phyloP scores from a whole-genome alignment of 169 alveolate species.

The Plasmodium blacklocki region DNA sequence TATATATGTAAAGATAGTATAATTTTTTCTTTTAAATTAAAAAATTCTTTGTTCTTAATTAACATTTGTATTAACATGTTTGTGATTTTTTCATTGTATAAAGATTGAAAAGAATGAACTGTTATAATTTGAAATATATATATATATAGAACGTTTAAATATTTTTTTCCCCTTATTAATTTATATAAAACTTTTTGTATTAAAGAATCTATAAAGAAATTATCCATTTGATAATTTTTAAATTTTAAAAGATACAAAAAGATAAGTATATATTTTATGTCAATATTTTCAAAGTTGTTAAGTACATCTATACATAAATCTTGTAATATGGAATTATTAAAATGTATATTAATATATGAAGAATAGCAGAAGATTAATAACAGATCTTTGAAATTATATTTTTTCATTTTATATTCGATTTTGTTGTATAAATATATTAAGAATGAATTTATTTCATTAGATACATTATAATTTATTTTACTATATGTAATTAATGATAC shows the following conservation, averaged over 20 bases:
- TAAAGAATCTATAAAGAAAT: conserved; percentile 28
- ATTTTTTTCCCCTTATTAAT: conserved; percentile 1
- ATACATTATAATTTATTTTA: conserved; percentile 3
- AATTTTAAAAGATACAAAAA: conserved; percentile 53
- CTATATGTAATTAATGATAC: conserved; percentile 15
- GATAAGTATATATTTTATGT: conserved; percentile 9
- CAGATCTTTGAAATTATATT: conserved; percentile 33
- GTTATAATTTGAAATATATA: conserved; percentile 11
- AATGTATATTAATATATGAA: conserved; percentile 35
- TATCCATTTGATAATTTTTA: conserved; percentile 33
- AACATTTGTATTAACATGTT: conserved; percentile 5
- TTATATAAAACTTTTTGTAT: conserved; percentile 20
- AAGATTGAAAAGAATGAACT: conserved; percentile 4
- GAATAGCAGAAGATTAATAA: conserved; percentile 39
- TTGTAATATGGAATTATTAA: conserved; percentile 30
- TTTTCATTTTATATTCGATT: conserved; percentile 29
- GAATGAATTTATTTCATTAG: conserved; percentile 23
- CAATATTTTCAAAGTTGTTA: conserved; percentile 20
- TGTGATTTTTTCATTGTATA: conserved; percentile 6
- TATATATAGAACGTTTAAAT: conserved; percentile 10
- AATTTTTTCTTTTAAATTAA: conserved; percentile 27
- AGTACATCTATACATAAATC: conserved; percentile 66
- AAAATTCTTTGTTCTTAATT: neutral
- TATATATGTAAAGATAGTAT: conserved; percentile 25
- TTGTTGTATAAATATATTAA: conserved; percentile 25